These are phyloP conservation scores for Fusarium decemcellulare DNA, from an alignment of 2,329 filamentous ascomycete species.

Conservation along the genomic window DNA sequence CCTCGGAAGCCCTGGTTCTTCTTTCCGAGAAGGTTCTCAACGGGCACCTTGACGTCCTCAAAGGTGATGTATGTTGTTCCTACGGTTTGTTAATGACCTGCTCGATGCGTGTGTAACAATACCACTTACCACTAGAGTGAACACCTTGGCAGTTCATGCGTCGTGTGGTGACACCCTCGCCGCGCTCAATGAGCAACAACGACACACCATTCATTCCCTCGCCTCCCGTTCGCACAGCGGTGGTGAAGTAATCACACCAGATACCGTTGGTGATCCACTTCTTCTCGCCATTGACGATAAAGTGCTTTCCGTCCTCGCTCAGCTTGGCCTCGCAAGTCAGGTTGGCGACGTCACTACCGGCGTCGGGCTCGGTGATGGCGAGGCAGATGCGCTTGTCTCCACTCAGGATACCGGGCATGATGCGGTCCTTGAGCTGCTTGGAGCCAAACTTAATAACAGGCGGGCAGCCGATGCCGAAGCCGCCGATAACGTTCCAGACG, in stretches of 20 bases:
- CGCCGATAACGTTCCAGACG: conserved; percentile 96
- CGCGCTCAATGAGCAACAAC: conserved; percentile 92
- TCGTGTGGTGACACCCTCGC: conserved; percentile 89
- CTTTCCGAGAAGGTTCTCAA: conserved; percentile 99
- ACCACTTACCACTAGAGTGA: conserved; percentile 70
- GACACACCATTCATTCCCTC: conserved; percentile 94
- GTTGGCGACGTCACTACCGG: conserved; percentile 95
- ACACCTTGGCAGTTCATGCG: conserved; percentile 99
- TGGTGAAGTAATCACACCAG: conserved; percentile 98
- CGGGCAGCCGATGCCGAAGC: conserved; percentile 95
- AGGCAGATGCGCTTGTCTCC: conserved; percentile 98
- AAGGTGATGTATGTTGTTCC: conserved; percentile 99
- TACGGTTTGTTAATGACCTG: conserved; percentile 54
- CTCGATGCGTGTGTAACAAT: too few species aligned
- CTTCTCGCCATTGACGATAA: conserved; percentile 99
- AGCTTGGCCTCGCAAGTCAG: conserved; percentile 96
- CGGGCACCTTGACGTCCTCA: conserved; percentile 98
- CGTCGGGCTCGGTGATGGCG: conserved; percentile 97
- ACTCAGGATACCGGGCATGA: conserved; percentile 87
- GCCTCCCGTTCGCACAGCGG: conserved; percentile 90
- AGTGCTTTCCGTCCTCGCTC: conserved; percentile 96
- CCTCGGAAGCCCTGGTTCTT: conserved; percentile 97
- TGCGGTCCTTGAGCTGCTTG: conserved; percentile 86
- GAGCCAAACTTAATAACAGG: conserved; percentile 93
- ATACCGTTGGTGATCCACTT: conserved; percentile 99